Base-by-base conservation (phyloP, 2,329 filamentous ascomycete species). In the Cercospora sp. region DNA sequence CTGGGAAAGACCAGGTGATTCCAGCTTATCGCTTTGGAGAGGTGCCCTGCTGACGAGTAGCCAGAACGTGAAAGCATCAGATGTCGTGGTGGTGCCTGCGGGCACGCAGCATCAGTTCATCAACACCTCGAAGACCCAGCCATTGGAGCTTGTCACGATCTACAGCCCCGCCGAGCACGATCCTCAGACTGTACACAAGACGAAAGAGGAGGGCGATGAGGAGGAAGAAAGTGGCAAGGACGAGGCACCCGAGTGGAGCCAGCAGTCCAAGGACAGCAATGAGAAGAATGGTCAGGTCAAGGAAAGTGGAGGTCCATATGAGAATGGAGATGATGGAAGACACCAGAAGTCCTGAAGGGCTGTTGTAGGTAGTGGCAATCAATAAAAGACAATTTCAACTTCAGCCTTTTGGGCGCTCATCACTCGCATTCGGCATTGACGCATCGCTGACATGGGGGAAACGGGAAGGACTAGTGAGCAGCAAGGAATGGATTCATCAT, bases 61-160 rank as follows among this genome's bases (percentile, higher is more conserved):
- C 26, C 55, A 82, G 69, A 80, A 82, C 58, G 77, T 88, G 67
- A 83, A 83, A 63, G 85, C 86, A 5, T 85, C 85, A 64, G 82
- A 88, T 77, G 78, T 89, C 16, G 84, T 90, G 26, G 82, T 89
- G 61, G 88, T 90, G 2, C 88, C 88, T 0, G 88, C 88, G 0
- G 88, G 88, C 0, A 90, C 88, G 2, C 86, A 88, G 76, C 88
- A 90, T 75, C 87, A 90, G 74, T 90, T 90, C 75, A 80, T 89
- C 61, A 90, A 89, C 66, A 87, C 82, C 2, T 76, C 73, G 21
- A 87, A 88, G 1, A 81, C 85, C 0, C 83, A 83, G 61, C 87
- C 88, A 2, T 76, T 90, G 62, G 86, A 89, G 71, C 75, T 90
- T 43, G 85, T 89, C 61, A 90, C 88, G 0, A 84, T 90, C 5